Evolutionary conservation across 306 rosid genomes (phyloP).

Genomic region (Malus sieversii): DNA sequence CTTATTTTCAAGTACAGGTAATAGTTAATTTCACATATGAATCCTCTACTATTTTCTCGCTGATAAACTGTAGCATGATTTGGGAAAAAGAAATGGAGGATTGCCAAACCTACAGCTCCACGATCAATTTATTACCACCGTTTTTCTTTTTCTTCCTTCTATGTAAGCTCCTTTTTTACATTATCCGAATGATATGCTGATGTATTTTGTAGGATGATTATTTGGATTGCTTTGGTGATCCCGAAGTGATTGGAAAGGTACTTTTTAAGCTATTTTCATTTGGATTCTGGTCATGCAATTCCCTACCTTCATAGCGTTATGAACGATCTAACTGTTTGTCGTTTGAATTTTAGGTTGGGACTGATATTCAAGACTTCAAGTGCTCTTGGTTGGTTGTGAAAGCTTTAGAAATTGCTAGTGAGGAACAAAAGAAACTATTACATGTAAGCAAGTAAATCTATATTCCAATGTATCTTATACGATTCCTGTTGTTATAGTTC

Average conservation of each 20-base stretch:
- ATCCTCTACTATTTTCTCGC: background rate
- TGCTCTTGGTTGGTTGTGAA: conserved; percentile 96
- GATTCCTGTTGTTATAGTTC: background rate
- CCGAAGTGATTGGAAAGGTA: conserved; percentile 88
- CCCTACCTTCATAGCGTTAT: background rate
- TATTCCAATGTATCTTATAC: background rate
- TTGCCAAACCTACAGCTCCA: background rate
- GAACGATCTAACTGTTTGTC: conserved; percentile 19
- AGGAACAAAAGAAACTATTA: conserved; percentile 64
- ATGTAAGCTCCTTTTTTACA: background rate
- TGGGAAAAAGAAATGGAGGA: background rate
- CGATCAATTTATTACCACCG: background rate
- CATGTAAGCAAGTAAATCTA: conserved; percentile 39
- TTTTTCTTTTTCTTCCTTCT: background rate
- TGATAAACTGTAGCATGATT: background rate
- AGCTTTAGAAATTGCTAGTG: conserved; percentile 66
- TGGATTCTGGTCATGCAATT: conserved; percentile 3
- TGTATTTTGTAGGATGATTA: conserved; percentile 67
- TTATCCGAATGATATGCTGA: background rate
- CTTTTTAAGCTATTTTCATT: background rate
- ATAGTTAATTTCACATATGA: background rate
- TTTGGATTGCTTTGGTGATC: conserved; percentile 86
- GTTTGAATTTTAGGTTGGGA: conserved; percentile 62
- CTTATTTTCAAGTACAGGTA: conserved; percentile 50
- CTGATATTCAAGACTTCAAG: conserved; percentile 95